Evolutionary conservation across 208 protist species (phyloP), one percentile per base, ranked within the genome.

Genomic region (Trypanosoma melophagium): DNA sequence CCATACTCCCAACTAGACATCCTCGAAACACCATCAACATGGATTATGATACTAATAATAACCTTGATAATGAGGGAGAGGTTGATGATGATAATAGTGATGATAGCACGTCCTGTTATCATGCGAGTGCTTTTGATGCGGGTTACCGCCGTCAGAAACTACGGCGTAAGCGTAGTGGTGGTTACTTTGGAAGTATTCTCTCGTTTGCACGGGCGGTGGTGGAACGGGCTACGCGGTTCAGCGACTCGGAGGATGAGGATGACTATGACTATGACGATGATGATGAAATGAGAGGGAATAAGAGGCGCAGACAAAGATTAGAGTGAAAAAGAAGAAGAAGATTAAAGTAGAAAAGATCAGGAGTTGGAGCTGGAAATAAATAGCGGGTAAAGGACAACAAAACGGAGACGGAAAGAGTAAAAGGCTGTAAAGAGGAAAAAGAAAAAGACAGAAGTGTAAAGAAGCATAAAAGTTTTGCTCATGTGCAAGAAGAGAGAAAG

Each of bases 191-290:
- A 22, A 70, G 62, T 25, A 61, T 84, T 21, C 40, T 35, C 2
- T 70, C 76, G 16, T 83, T 89, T 50, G 66, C 79, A n/a, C 50
- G 56, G 16, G 77, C 76, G 9, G 77, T 89, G 53, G 79, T 78
- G 41, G 61, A 69, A 19, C 79, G 83, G 49, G 79, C 80, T 10
- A 69, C 81, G 55, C 56, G 51, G 19, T 85, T 85, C 40, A 63
- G 69, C 28, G 77, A 79, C 55, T 69, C 66, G 25, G 58, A 67
- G 41, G 62, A 64, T 35, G 74, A 80, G 16, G 69, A 54, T 12
- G 9, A 8, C 4, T 56, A 49, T 13, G n/a, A 12, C 28, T 59
- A 47, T 38, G 31, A 62, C 24, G 38, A 52, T 17, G 69, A 72
- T 7, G 47, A 54, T 14, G 61, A 44, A 22, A 51, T 35, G 16